These are phyloP conservation scores for Alnus rubra DNA, from an alignment of 306 rosid species.

Conservation along the genomic window DNA sequence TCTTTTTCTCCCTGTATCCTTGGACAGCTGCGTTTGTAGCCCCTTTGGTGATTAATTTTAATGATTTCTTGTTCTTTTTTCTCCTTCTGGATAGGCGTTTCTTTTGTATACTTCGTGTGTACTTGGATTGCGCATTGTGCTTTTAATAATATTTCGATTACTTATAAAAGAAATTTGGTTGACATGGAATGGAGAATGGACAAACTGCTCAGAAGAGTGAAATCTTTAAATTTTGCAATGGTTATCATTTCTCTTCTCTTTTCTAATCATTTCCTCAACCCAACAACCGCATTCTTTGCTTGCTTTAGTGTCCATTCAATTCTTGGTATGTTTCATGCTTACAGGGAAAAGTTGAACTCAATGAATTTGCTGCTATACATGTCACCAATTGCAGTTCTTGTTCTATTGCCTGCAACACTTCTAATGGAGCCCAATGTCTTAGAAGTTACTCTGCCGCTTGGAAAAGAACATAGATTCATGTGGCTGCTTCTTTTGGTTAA, in stretches of 20 bases:
- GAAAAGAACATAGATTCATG: conserved; percentile 72
- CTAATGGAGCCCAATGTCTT: conserved; percentile 86
- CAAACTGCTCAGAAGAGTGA: no score
- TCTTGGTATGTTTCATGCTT: conserved; percentile 24
- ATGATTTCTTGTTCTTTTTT: no score
- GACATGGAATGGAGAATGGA: no score
- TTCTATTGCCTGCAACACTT: conserved; percentile 83
- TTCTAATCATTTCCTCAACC: neutral
- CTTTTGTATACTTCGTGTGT: no score
- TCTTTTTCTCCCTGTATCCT: no score
- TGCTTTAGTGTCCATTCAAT: conserved; percentile 10
- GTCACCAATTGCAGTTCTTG: conserved; percentile 86
- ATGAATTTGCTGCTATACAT: conserved; percentile 93
- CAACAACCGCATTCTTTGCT: conserved; percentile 6
- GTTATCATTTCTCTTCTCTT: neutral
- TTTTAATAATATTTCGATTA: no score
- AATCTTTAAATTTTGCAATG: neutral
- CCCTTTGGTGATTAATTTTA: no score
- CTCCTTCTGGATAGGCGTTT: no score
- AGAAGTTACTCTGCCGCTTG: conserved; percentile 59
- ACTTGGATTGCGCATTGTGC: no score
- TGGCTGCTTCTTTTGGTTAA: conserved; percentile 87
- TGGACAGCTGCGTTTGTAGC: no score
- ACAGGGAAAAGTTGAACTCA: conserved; percentile 95
- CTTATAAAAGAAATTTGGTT: neutral